Evolutionary conservation across 2,329 filamentous ascomycete species (phyloP).

Genomic region (Fusarium sp.): DNA sequence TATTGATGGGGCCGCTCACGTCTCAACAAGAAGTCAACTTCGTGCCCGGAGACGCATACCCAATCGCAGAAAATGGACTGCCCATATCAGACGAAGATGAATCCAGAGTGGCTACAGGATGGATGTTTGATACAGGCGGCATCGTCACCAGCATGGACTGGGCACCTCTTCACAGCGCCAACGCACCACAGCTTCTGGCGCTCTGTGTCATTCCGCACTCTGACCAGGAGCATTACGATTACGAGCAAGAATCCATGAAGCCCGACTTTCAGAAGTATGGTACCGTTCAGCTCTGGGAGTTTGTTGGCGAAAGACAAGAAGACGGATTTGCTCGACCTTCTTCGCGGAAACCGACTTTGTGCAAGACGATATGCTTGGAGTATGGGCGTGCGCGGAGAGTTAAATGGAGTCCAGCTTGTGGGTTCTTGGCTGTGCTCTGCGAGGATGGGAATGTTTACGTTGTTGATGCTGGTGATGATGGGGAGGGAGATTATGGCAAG

Average conservation of each 20-base stretch:
- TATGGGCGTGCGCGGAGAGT: constrained; percentile 62
- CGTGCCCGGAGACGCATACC: constrained; percentile 38
- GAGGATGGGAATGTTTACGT: constrained; percentile 63
- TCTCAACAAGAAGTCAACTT: constrained; percentile 46
- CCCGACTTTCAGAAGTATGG: constrained; percentile 56
- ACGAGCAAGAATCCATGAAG: constrained; percentile 50
- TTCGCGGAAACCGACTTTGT: constrained; percentile 50
- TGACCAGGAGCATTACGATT: constrained; percentile 58
- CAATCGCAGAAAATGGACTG: constrained; percentile 44
- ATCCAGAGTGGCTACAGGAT: constrained; percentile 53
- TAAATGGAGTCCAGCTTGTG: constrained; percentile 64
- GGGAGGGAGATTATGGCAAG: constrained; percentile 54
- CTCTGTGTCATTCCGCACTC: constrained; percentile 61
- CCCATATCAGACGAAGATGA: constrained; percentile 41
- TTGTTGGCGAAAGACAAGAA: constrained; percentile 47
- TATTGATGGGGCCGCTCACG: constrained; percentile 48
- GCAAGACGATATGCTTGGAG: constrained; percentile 59
- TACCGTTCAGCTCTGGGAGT: constrained; percentile 64
- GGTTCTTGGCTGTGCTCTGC: constrained; percentile 60
- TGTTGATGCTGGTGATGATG: constrained; percentile 52
- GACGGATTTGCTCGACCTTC: constrained; percentile 49
- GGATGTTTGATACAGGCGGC: constrained; percentile 66
- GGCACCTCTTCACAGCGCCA: constrained; percentile 53
- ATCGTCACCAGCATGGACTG: constrained; percentile 64
- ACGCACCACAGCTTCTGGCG: constrained; percentile 60